These are phyloP conservation scores for Chlorella ohadii DNA, from an alignment of 139 green algal species.

Conservation along the genomic window DNA sequence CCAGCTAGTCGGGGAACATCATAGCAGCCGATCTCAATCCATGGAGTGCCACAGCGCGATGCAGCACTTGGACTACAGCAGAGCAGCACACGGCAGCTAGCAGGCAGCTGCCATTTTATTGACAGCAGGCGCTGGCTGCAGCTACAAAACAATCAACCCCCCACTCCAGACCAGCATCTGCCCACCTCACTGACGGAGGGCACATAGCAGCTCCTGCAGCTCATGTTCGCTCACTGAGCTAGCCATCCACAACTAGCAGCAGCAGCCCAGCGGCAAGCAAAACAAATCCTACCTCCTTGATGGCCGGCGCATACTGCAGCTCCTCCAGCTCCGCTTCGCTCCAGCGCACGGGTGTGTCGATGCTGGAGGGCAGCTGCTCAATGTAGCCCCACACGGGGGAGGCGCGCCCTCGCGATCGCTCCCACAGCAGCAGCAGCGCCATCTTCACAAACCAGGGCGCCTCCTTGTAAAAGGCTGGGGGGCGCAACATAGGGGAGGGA, in stretches of 20 bases:
- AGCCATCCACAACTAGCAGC: too few relatives aligned
- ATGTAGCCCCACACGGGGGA: slow-evolving; percentile 68
- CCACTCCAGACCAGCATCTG: too few relatives aligned
- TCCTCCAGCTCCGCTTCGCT: slow-evolving; percentile 55
- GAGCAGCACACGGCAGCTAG: too few relatives aligned
- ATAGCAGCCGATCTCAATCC: too few relatives aligned
- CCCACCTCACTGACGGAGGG: slow-evolving; percentile 60
- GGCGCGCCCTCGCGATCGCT: slow-evolving; percentile 49
- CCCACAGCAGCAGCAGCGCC: slow-evolving; percentile 74
- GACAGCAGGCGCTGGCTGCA: too few relatives aligned
- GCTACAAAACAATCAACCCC: too few relatives aligned
- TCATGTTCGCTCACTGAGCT: neutral
- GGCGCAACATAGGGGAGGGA: too few relatives aligned
- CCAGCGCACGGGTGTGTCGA: slow-evolving; percentile 79
- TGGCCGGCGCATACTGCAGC: slow-evolving; percentile 72
- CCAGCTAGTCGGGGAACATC: too few relatives aligned
- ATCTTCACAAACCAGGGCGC: slow-evolving; percentile 73
- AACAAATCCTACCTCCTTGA: slow-evolving; percentile 56
- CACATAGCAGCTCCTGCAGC: neutral
- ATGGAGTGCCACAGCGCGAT: too few relatives aligned
- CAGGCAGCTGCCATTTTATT: too few relatives aligned
- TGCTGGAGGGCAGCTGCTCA: slow-evolving; percentile 63
- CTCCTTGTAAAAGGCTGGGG: slow-evolving; percentile 57
- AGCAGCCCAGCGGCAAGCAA: too few relatives aligned
- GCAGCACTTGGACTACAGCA: too few relatives aligned